Base-by-base conservation (phyloP, 345 rosid species). In the Stellera chamaejasme region DNA sequence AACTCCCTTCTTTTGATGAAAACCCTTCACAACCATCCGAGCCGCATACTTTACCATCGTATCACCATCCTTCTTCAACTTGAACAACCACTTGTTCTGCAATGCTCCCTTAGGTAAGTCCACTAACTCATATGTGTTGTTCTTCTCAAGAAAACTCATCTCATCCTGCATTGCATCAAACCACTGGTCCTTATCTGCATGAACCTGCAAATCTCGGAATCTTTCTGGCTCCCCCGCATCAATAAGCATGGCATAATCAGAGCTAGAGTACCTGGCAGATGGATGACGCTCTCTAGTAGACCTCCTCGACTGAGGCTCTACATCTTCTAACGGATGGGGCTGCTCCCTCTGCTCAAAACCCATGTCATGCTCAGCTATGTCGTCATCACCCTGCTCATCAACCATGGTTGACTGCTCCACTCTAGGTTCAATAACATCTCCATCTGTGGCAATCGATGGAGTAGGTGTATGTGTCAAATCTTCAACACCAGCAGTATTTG, bases 1-100 rank as follows among this genome's bases (percentile, higher is more conserved):
- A 11, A 50, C 23, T 15, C 19, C 7, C 23, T 50, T 16, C 2
- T 50, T 50, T 7, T 50, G 5, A 50, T 26, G 4, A 5, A 50
- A 50, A n/a, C 54, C 54, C 6, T 50, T 50, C 54, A 50, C 5
- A 39, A 52, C 56, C 43, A 52, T 6, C 3, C 10, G 41, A 52
- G 56, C 36, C 36, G 2, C 10, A 36, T 10, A 2, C 56, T 52
- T 19, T 36, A 52, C 39, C 9, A 32, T 0, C 39, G 1, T 32
- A 32, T 32, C 9, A 32, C 39, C 3, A 32, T 32, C 39, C 10
- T 52, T 52, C 56, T 52, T 52, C 10, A 52, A 36, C 56, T 52
- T 52, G 43, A 52, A 19, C 56, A 52, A 5, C 36, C 28, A 52
- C 43, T 52, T 23, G 8, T 52, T 16, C 5, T 15, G 2, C 27